These are phyloP conservation scores for Boletales sp. DNA, from an alignment of 768 basidiomycete genomes.

Conservation along the genomic window DNA sequence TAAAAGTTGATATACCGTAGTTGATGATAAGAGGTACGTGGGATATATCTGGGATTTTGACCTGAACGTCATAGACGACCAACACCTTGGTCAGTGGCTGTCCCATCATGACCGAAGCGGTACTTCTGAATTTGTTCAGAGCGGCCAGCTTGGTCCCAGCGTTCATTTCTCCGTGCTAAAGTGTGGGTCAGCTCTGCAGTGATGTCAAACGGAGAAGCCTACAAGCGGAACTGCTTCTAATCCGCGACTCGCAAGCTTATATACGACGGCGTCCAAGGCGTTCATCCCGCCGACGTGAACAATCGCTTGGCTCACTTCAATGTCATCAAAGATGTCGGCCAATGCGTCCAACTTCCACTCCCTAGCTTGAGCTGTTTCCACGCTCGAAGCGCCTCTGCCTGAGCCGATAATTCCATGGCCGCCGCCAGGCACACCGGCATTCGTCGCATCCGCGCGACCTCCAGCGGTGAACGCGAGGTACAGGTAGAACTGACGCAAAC, in stretches of 20 bases:
- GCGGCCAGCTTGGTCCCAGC: slow-evolving; percentile 75
- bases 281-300: slow-evolving; percentile 89
- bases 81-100: slow-evolving; percentile 71
- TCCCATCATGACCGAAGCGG: slow-evolving; percentile 54
- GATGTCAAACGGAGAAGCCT: slow-evolving; percentile 31
- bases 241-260: slow-evolving; percentile 82
- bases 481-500: slow-evolving; percentile 92
- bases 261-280: slow-evolving; percentile 83
- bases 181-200: slow-evolving; percentile 9
- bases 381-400: slow-evolving; percentile 76
- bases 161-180: slow-evolving; percentile 91
- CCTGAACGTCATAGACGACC: slow-evolving; percentile 90
- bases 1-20: slow-evolving; percentile 56
- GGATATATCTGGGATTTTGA: slow-evolving; percentile 85
- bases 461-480: slow-evolving; percentile 94
- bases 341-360: slow-evolving; percentile 96
- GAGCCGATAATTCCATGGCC: slow-evolving; percentile 91
- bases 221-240: slow-evolving; percentile 88
- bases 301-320: slow-evolving; percentile 75
- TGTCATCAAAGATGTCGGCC: slow-evolving; percentile 85
- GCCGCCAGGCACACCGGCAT: slow-evolving; percentile 40
- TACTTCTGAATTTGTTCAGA: slow-evolving; percentile 77
- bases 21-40: slow-evolving; percentile 94
- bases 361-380: slow-evolving; percentile 80
- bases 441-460: slow-evolving; percentile 56